Base-by-base conservation (phyloP, 768 basidiomycete genomes). In the Xerocomellus chrysenteron region DNA sequence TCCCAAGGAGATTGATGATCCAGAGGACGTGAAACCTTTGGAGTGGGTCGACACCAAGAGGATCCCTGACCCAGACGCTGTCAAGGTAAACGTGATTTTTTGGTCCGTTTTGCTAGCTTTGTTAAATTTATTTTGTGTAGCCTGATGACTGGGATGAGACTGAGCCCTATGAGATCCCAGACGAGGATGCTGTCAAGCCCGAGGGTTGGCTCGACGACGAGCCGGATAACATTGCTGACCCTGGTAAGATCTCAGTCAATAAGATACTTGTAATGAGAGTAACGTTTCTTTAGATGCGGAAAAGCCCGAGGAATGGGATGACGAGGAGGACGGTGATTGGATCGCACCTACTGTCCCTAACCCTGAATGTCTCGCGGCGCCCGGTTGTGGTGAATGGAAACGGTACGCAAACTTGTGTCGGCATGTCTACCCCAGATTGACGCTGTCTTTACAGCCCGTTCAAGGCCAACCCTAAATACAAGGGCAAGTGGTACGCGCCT, bases 281-380 rank as follows among this genome's bases (percentile, higher is more conserved):
- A 43, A 56, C 32, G 6, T 16, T 11, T 33, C 4, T 62, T 3
- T 55, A 85, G 91, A 93, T 61, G 84, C 91, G 40, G 84, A 87
- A 74, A 98, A 97, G 79, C 97, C 97, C 7, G 97, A 99, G 71
- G 97, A 99, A 74, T 99, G 97, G 97, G 94, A 97, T 67, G 96
- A 98, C 65, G 97, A 98, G 70, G 97, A 98, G 72, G 96, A 99
- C 64, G 97, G 97, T 72, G 96, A 98, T 70, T 99, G 94, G 94
- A 84, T 98, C 61, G 82, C 95, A 8, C 95, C 97, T 32, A 85
- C 85, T 54, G 79, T 98, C 54, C 75, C 82, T 56, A 99, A 99
- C 82, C 92, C 96, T 60, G 89, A 85, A 70, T 98, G 97, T 70
- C 78, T 84, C 60, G 89, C 86, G 54, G 95, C 85, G 58, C 84